Percentiles rank a stretch among this genome's conserved stretches.
Evolutionary conservation across 2,329 filamentous ascomycete species (phyloP).

Genomic region (Dryadomyces quercivorus): DNA sequence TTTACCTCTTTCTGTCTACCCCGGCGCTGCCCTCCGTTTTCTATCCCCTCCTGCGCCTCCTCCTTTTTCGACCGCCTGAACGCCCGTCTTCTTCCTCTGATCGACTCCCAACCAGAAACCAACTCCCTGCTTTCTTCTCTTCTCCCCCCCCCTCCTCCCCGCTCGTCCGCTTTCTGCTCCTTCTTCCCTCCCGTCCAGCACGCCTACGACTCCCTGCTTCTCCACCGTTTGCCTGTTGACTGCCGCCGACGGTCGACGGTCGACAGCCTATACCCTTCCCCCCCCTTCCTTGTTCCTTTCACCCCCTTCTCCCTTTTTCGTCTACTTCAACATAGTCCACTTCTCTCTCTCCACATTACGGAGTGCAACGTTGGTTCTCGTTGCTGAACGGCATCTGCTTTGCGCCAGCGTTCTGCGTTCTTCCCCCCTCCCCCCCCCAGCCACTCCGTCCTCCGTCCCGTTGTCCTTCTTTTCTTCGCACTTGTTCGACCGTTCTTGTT

Average conservation of each 20-base stretch:
- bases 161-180: neutral
- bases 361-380: neutral
- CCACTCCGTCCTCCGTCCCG: conserved; percentile 6
- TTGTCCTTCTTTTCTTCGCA: neutral
- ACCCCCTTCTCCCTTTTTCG: neutral
- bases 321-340: neutral
- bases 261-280: neutral
- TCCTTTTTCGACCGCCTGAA: neutral
- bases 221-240: neutral
- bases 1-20: neutral
- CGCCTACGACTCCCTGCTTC: neutral
- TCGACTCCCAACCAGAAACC: neutral
- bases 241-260: too few species aligned
- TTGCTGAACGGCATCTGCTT: neutral
- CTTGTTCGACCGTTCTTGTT: neutral
- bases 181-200: neutral
- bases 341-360: neutral
- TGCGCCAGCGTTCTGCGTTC: neutral
- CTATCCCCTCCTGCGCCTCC: neutral
- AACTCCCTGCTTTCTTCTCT: too few species aligned
- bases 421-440: neutral
- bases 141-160: neutral
- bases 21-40: neutral
- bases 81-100: neutral
- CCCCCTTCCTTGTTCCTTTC: neutral